Evolutionary conservation across 305 asterid genomes (phyloP).

Genomic region (Fraxinus xanthoxyloides): DNA sequence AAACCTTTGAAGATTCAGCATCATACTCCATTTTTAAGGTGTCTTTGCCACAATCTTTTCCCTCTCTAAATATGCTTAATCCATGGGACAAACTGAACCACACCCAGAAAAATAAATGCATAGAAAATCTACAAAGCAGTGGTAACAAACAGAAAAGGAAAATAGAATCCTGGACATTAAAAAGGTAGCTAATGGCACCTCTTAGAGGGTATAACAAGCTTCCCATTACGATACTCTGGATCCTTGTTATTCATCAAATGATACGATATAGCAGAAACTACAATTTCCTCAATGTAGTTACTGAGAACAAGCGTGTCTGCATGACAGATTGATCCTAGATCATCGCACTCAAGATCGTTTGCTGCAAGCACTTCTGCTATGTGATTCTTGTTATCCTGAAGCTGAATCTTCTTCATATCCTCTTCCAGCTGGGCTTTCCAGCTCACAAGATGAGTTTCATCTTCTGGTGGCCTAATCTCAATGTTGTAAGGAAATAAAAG

Average conservation of each 20-base stretch:
- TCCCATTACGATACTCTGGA: conserved; percentile 90
- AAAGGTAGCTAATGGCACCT: conserved; percentile 45
- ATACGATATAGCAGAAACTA: conserved; percentile 77
- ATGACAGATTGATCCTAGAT: conserved; percentile 72
- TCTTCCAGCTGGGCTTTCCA: conserved; percentile 95
- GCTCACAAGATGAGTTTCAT: conserved; percentile 64
- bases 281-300: conserved; percentile 79
- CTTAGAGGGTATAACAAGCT: conserved; percentile 81
- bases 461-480: conserved; percentile 84
- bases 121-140: neutral
- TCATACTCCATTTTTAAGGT: conserved; percentile 71
- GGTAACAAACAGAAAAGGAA: neutral
- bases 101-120: conserved; percentile 9
- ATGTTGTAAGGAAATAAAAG: conserved; percentile 77
- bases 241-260: conserved; percentile 71
- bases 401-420: conserved; percentile 73
- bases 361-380: conserved; percentile 92
- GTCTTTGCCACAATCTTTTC: conserved; percentile 59
- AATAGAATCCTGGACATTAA: neutral
- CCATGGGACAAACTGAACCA: conserved; percentile 84
- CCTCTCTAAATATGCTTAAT: conserved; percentile 78
- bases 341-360: conserved; percentile 89
- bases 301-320: conserved; percentile 67
- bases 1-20: conserved; percentile 73
- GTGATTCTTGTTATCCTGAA: conserved; percentile 83